Conservation (phyloP, 2,329 filamentous ascomycete genomes). For the Chrysosporium queenslandicum region DNA sequence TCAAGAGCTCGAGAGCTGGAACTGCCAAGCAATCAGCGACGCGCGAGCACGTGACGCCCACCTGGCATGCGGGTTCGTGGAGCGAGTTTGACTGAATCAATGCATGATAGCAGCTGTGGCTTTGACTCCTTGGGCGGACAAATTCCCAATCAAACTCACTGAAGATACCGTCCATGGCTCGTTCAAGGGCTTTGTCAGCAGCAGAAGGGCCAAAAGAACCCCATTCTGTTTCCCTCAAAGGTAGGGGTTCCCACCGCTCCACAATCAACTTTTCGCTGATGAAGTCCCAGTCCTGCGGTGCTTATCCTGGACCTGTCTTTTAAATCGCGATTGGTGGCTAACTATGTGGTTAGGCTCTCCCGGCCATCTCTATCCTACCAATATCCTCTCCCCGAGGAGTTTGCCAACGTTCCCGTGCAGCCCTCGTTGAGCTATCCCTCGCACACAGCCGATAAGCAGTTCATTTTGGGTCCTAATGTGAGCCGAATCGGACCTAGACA, state of each 20-base stretch:
- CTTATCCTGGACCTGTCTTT: neutral
- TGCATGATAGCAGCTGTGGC: too few species aligned
- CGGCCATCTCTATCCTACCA: constrained; percentile 47
- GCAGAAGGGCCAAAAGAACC: constrained; percentile 55
- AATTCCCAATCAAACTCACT: neutral
- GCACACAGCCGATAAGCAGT: constrained; percentile 39
- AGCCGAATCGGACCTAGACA: constrained; percentile 11
- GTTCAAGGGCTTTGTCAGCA: constrained; percentile 34
- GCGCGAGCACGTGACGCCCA: too few species aligned
- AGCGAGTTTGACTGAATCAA: too few species aligned
- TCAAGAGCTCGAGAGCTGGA: too few species aligned
- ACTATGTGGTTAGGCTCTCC: constrained; percentile 53
- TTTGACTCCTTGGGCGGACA: too few species aligned
- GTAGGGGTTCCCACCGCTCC: constrained; percentile 22
- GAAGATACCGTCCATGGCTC: constrained; percentile 29
- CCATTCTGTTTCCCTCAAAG: constrained; percentile 69
- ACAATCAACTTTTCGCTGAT: constrained; percentile 19
- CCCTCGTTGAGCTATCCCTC: constrained; percentile 67
- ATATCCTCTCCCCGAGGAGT: constrained; percentile 37
- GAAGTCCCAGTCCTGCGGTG: constrained; percentile 31
- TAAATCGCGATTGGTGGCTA: neutral
- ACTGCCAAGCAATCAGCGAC: too few species aligned
- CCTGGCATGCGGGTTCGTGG: too few species aligned
- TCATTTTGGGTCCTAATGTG: constrained; percentile 49
- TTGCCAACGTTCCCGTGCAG: constrained; percentile 44